phyloP scores from a whole-genome alignment of 139 green algal species.

The Coelastrella sp. region DNA sequence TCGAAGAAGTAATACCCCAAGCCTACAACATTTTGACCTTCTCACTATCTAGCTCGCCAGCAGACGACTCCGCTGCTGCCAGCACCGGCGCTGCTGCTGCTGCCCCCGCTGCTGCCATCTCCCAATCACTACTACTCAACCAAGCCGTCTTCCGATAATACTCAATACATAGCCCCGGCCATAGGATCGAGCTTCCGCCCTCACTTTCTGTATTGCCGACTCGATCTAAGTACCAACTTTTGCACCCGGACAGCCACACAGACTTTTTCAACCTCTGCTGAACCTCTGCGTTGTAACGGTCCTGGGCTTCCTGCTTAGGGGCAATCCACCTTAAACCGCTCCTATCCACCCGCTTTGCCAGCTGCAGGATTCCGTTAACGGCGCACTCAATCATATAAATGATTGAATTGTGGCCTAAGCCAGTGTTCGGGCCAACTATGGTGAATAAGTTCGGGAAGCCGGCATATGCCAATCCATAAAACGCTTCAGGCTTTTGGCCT shows the following conservation, averaged over 20 bases:
- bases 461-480: background rate
- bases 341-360: background rate
- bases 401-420: conserved; percentile 34
- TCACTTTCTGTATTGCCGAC: background rate
- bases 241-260: conserved; percentile 36
- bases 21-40: too few species aligned
- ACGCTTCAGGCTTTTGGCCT: background rate
- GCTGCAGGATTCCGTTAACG: background rate
- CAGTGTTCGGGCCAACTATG: conserved; percentile 13
- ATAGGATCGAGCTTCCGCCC: conserved; percentile 1
- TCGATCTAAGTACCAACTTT: conserved; percentile 33
- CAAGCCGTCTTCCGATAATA: conserved; percentile 23
- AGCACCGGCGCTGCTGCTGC: background rate
- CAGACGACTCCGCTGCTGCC: too few species aligned
- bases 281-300: background rate
- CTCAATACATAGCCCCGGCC: conserved; percentile 28
- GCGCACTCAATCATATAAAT: conserved; percentile 39
- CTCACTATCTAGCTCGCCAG: too few species aligned
- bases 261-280: conserved; percentile 13
- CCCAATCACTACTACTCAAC: background rate
- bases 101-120: background rate
- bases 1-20: too few species aligned
- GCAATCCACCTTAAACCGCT: background rate
- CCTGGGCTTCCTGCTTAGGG: background rate
- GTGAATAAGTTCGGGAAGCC: conserved; percentile 45